Base-by-base conservation (phyloP, 352 stramenopile genomes). In the Globisporangium sylvaticum region DNA sequence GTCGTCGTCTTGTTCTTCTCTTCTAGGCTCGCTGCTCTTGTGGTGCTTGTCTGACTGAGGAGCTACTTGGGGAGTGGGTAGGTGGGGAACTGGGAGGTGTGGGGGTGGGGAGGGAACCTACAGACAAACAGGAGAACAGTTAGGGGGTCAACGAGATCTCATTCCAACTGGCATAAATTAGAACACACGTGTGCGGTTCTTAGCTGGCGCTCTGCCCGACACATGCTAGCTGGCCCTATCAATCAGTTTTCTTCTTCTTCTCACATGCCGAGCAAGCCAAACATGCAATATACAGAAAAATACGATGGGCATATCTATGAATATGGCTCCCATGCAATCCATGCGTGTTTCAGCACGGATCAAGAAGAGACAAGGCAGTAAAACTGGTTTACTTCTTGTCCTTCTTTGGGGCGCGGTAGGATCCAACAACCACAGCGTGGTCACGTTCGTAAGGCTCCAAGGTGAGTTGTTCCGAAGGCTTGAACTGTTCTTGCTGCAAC, bases 361-460 rank as follows among this genome's bases (percentile, higher is more conserved):
- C 24, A 31, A 52, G 62, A 69, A 73, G 58, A 55, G 39, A 59
- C 58, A 69, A 74, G 62, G 25, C 3, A 52, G 14, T 31, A 67
- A 64, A 62, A 59, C 44, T 58, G 24, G 55, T 70, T 73, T 86
- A 86, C 77, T 89, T 88, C 81, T 96, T 94, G 73, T 97, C 94
- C 83, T 98, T 98, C 84, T 98, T 98, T 37, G 75, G 88, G 46
- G 88, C 88, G 70, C 97, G 85, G 88, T 99, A 99, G 60, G 96
- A 83, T 63, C 92, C 96, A 65, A 99, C 97, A 58, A 99, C 94
- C 29, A 99, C 96, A 65, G 97, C 97, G 81, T 99, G 98, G 77
- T 99, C 98, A 78, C 98, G 91, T 88, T 99, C 98, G 80, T 99
- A 99, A 58, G 97, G 98, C 84, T 99, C 98, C 72, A 99, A 87